phyloP scores from a whole-genome alignment of 257 asterid genomes.

The Euphrasia confusa region DNA sequence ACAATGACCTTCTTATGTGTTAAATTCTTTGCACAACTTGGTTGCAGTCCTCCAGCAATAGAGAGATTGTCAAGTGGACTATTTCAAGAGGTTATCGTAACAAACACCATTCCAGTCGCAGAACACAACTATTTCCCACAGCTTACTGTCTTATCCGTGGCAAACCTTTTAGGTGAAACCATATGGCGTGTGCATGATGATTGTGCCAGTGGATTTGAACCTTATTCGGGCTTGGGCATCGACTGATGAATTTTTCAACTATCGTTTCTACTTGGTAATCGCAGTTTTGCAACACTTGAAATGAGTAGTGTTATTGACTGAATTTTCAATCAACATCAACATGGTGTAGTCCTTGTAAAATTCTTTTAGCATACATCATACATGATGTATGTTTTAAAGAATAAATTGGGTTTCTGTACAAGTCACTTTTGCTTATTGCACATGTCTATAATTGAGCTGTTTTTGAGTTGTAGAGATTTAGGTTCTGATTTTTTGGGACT shows the following conservation, averaged over 20 bases:
- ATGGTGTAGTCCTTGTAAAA: constrained; percentile 23
- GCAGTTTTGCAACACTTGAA: constrained; percentile 15
- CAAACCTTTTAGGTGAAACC: constrained; percentile 87
- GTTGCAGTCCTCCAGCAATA: constrained; percentile 87
- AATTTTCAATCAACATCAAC: constrained; percentile 9
- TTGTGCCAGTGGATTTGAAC: constrained; percentile 71
- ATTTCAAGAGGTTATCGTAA: constrained; percentile 89
- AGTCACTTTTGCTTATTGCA: no score
- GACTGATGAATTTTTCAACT: constrained; percentile 39
- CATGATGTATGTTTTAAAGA: no score
- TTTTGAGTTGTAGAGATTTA: no score
- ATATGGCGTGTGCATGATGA: constrained; percentile 96
- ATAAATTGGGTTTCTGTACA: no score
- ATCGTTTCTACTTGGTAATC: constrained; percentile 16
- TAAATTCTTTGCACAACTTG: constrained; percentile 12
- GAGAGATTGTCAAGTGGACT: constrained; percentile 90
- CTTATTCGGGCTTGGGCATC: constrained; percentile 77
- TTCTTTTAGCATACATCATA: not conserved
- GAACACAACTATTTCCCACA: constrained; percentile 88
- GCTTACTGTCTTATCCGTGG: constrained; percentile 82
- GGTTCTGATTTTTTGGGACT: no score
- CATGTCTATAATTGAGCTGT: no score
- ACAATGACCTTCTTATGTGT: not conserved
- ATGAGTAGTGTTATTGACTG: constrained; percentile 11
- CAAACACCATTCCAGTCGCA: constrained; percentile 86